Percentiles rank a stretch among this genome's conserved stretches.
phyloP scores from a whole-genome alignment of 1,139 yeast species.

The Nakaseomyces sp. region DNA sequence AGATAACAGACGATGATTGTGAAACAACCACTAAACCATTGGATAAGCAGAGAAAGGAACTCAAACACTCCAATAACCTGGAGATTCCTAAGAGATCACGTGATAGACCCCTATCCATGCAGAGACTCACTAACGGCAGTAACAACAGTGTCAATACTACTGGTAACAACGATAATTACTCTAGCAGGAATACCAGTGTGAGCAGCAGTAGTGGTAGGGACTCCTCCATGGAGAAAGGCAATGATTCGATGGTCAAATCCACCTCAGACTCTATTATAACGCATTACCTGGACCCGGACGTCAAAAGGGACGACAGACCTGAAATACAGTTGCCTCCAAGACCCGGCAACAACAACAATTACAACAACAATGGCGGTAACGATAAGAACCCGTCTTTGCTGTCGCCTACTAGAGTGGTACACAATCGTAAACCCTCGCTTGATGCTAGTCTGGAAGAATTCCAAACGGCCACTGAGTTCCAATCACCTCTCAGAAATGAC shows the following conservation, averaged over 20 bases:
- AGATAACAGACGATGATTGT: constrained; percentile 1
- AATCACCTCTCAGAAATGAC: constrained; percentile 1
- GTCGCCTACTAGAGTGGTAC: constrained; percentile 1
- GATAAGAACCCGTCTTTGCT: neutral
- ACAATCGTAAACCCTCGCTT: neutral
- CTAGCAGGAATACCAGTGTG: neutral
- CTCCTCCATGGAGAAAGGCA: neutral
- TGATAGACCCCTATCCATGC: constrained; percentile 1
- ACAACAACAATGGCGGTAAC: neutral
- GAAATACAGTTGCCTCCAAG: constrained; percentile 2
- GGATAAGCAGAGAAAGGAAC: neutral
- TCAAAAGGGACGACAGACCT: neutral
- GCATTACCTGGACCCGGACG: neutral
- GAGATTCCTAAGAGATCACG: constrained; percentile 3
- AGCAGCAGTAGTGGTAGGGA: neutral
- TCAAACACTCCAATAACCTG: neutral
- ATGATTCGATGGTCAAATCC: neutral
- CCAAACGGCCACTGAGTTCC: constrained; percentile 2
- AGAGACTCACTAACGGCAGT: neutral
- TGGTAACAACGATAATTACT: no score
- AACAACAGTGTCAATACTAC: neutral
- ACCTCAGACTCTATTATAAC: constrained; percentile 3
- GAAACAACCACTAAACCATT: neutral
- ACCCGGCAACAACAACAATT: no score
- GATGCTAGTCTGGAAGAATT: neutral